Evolutionary conservation across 2,329 filamentous ascomycete genomes (phyloP), one percentile per base, ranked within the genome.

Genomic region (Stachybotrys echinatus): DNA sequence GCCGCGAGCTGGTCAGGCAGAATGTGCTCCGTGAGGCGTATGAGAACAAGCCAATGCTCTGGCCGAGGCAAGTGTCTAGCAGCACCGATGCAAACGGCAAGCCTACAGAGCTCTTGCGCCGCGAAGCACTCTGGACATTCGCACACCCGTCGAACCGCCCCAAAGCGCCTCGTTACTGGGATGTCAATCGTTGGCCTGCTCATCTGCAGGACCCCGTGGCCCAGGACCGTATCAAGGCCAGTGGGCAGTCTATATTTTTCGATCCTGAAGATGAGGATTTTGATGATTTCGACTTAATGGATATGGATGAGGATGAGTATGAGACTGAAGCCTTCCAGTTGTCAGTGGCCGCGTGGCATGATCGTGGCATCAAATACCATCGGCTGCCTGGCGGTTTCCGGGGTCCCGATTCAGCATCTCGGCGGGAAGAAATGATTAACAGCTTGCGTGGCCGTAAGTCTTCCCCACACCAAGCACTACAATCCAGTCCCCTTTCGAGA

Each of bases 151-250:
- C 49, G 18, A 54, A 53, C 5, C 56, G 52, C 20, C 49, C 22
- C 27, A 50, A 44, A 7, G 55, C 45, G 45, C 56, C 47, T 43
- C 54, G 58, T 6, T 79, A 68, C 58, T 80, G 76, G 62, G 60
- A 64, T 53, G 60, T 80, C 42, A 65, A 73, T 56, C 69, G 74
- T 38, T 81, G 77, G 76, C 76, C 76, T 34, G 42, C 72, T 19
- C 56, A 69, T 22, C 58, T 72, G 48, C 72, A 76, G 54, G 61
- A 52, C 6, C 47, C 59, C 21, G 55, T 58, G 20, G 60, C 54
- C n/a, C 63, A 64, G 47, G 50, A 14, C 14, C 27, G 27, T 34
- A 34, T 34, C 5, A 34, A 8, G 14, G 27, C 10, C 27, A 14
- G 14, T 34, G n/a, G n/a, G n/a, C n/a, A n/a, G n/a, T n/a, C n/a